Base-by-base conservation (phyloP, 306 rosid genomes). In the Potentilla sterilis region DNA sequence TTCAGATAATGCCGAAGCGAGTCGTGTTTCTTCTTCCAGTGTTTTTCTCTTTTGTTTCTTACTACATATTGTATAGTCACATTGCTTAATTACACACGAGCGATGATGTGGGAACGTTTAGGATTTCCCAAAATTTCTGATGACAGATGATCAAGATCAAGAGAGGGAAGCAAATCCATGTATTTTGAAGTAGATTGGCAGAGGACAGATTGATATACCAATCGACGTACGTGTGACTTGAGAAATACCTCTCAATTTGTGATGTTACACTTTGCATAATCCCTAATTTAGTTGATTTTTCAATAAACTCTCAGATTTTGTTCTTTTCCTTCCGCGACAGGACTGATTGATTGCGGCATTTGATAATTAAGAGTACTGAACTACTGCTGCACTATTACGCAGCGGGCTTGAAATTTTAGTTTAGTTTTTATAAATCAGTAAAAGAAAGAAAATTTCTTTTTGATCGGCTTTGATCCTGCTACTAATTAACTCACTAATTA, bases 21-120 rank as follows among this genome's bases (percentile, higher is more conserved):
- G 78, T 48, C 38, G 22, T 75, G 37, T 75, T 75, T 75, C 18
- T 75, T 14, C 7, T 75, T 65, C 72, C 72, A 1, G 40, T 64
- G 40, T 64, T 75, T 38, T 12, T 75, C 28, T 75, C 72, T 37
- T 63, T 64, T 13, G 16, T 38, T 54, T 64, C 63, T 5, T 75
- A 75, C 63, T 14, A 64, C 48, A 18, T 75, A 6, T 75, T 75
- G 28, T 47, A 14, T 4, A 48, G 63, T 2, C 22, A 65, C 24
- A 34, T 75, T 51, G 51, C 15, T 64, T 64, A 9, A 64, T 12
- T 64, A n/a, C n/a, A n/a, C n/a, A n/a, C 5, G 67, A 62, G 2
- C 46, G 21, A 63, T 35, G 8, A 24, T 32, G 66, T 61, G 19
- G 67, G 41, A 24, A 22, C 16, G 3, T 58, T 11, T 58, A 11